phyloP scores from a whole-genome alignment of 2,329 filamentous ascomycete genomes.

The Pseudogymnoascus sp. region DNA sequence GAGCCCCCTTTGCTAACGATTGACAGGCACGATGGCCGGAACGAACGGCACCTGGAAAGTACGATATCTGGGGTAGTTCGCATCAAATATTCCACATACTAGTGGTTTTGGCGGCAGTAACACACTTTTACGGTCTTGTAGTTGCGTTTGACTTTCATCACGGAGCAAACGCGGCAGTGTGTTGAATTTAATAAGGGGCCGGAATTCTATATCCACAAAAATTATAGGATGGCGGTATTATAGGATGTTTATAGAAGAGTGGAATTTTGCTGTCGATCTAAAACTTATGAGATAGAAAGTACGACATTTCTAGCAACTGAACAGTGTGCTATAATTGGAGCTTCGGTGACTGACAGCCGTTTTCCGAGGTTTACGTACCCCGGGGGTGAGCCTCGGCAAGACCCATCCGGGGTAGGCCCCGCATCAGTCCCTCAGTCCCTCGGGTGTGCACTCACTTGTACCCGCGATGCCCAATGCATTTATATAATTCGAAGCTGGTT shows the following conservation, averaged over 20 bases:
- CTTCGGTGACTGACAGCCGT: conserved; percentile 1
- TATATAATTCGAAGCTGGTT: background rate
- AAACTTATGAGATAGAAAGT: background rate
- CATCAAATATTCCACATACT: conserved; percentile 95
- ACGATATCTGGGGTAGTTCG: conserved; percentile 87
- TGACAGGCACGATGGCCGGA: conserved; percentile 70
- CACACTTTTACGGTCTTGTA: conserved; percentile 73
- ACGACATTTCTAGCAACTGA: background rate
- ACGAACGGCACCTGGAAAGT: conserved; percentile 64
- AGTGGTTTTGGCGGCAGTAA: conserved; percentile 71
- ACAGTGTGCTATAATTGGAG: background rate
- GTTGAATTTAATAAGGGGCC: background rate
- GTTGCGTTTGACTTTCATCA: conserved; percentile 85
- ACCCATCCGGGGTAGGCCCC: conserved; percentile 1
- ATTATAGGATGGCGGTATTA: background rate
- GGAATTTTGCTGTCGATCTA: background rate
- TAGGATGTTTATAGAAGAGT: background rate
- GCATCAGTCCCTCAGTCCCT: background rate
- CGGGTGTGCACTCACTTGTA: background rate
- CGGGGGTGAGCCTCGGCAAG: background rate
- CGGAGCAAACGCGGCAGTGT: conserved; percentile 28
- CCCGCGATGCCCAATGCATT: background rate
- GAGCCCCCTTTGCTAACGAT: conserved; percentile 17
- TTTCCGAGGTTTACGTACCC: background rate
- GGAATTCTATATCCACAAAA: background rate